Conservation (phyloP, 2,329 filamentous ascomycete species). For the Epichloe uncinata region DNA sequence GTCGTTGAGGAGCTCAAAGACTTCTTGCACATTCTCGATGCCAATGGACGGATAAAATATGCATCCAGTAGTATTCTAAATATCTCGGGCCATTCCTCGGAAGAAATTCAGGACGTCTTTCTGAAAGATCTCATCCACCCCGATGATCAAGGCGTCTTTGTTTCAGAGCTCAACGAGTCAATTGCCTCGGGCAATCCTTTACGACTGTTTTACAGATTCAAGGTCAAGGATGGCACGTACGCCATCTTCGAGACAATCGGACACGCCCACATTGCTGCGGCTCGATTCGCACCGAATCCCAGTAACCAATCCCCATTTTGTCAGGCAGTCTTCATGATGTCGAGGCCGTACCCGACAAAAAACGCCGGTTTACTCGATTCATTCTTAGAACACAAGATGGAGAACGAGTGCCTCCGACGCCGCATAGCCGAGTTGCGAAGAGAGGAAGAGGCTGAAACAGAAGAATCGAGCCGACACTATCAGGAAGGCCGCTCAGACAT, state of each 20-base stretch:
- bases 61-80: constrained; percentile 65
- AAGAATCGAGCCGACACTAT: constrained; percentile 49
- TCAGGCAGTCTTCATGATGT: constrained; percentile 87
- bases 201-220: constrained; percentile 78
- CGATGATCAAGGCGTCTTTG: constrained; percentile 72
- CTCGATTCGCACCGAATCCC: constrained; percentile 48
- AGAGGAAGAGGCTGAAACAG: constrained; percentile 72
- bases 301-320: constrained; percentile 58
- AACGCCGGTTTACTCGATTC: constrained; percentile 78
- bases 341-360: constrained; percentile 77
- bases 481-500: constrained; percentile 43
- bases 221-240: constrained; percentile 57
- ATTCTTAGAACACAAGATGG: constrained; percentile 92
- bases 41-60: constrained; percentile 72
- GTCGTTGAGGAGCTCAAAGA: constrained; percentile 85
- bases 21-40: constrained; percentile 75
- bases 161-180: constrained; percentile 78
- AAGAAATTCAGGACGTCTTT: constrained; percentile 60
- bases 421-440: constrained; percentile 73
- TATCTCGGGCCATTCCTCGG: constrained; percentile 61
- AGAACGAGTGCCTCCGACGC: constrained; percentile 76
- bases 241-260: constrained; percentile 84
- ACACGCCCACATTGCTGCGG: constrained; percentile 72
- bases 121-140: constrained; percentile 75
- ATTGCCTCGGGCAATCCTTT: constrained; percentile 69